phyloP scores from a whole-genome alignment of 176 grass and related monocot species.

The Triticum dicoccoides region DNA sequence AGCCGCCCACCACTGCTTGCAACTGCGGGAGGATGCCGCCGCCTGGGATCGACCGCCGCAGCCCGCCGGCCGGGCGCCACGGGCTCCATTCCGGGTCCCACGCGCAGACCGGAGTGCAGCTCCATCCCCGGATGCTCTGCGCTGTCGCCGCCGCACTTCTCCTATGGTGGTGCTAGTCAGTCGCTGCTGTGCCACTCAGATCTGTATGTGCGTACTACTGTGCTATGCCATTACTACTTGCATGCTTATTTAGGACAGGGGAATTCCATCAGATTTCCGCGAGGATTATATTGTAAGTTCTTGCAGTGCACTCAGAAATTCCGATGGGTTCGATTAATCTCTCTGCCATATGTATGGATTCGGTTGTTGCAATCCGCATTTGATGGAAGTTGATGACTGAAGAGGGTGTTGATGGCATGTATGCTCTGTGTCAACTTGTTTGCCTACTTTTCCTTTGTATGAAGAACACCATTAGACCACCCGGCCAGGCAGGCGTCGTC shows the following conservation, averaged over 20 bases:
- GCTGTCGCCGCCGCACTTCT: background rate
- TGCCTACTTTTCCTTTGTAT: background rate
- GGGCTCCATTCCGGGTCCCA: constrained; percentile 27
- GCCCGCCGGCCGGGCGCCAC: background rate
- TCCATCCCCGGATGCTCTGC: background rate
- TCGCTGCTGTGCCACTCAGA: background rate
- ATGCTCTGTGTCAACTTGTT: background rate
- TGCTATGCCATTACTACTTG: background rate
- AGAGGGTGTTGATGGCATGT: background rate
- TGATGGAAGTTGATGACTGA: background rate
- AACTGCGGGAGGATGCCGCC: background rate
- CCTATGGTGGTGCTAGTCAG: background rate
- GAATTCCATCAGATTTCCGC: background rate
- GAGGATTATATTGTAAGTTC: background rate
- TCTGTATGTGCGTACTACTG: background rate
- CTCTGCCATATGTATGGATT: no score
- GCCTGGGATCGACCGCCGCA: background rate
- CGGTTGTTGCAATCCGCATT: background rate
- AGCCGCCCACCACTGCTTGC: background rate
- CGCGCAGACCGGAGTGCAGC: background rate
- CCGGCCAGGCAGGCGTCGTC: no score
- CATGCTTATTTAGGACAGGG: background rate
- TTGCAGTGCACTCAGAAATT: no score
- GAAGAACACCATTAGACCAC: background rate
- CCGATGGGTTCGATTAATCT: background rate